These are phyloP conservation scores for Epichloe glyceriae DNA, from an alignment of 2,329 filamentous ascomycete species.

Conservation along the genomic window DNA sequence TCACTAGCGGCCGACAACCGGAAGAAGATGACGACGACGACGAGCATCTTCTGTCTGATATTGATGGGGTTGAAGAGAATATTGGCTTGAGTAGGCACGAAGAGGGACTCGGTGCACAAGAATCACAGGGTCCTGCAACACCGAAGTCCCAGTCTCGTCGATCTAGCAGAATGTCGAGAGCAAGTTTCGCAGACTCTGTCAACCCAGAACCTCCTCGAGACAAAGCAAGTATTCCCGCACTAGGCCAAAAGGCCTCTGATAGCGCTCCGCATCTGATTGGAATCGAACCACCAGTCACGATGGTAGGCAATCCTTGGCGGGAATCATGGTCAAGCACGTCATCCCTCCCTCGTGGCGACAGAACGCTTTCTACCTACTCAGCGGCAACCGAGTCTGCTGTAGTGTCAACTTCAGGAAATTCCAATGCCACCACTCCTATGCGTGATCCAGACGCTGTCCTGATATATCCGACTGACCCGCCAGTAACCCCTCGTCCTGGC, in stretches of 20 bases:
- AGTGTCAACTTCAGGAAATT: conserved; percentile 14
- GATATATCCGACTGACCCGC: conserved; percentile 13
- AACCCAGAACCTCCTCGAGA: conserved; percentile 24
- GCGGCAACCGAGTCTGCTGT: conserved; percentile 15
- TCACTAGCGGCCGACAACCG: conserved; percentile 66
- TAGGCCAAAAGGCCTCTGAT: conserved; percentile 19
- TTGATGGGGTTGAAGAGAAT: conserved; percentile 49
- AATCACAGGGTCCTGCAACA: conserved; percentile 10
- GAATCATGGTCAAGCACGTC: conserved; percentile 20
- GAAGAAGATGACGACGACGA: conserved; percentile 46
- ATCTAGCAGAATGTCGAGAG: conserved; percentile 34
- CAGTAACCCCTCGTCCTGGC: conserved; percentile 16
- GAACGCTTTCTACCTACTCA: conserved; percentile 25
- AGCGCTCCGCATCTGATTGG: conserved; percentile 20
- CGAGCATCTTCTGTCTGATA: conserved; percentile 36
- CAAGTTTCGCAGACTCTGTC: conserved; percentile 28
- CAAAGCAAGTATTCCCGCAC: conserved; percentile 23
- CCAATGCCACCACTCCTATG: conserved; percentile 20
- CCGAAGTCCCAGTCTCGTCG: conserved; percentile 28
- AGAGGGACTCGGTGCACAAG: conserved; percentile 10
- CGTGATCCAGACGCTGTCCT: conserved; percentile 15
- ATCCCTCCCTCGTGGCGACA: conserved; percentile 21
- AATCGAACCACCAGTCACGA: conserved; percentile 23
- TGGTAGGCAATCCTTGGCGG: conserved; percentile 32
- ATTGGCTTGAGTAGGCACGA: conserved; percentile 45